Conservation (phyloP, 116 monocot species). For the Cymodocea nodosa region DNA sequence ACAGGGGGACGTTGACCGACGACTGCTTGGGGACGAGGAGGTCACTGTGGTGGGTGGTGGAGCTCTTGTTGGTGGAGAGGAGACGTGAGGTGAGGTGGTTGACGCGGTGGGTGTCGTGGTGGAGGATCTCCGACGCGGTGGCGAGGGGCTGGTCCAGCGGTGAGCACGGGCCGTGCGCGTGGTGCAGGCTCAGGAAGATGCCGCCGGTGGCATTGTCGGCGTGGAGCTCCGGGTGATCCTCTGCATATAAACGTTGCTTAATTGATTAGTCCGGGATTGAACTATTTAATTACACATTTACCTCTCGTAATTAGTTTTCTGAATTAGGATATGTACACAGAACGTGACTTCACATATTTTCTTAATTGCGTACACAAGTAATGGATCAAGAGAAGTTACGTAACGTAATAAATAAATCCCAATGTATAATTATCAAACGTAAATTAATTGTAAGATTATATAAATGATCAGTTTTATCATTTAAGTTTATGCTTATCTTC, state of each 20-base stretch:
- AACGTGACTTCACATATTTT: too few relatives aligned
- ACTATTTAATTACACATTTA: not conserved
- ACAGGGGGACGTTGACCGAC: constrained; percentile 32
- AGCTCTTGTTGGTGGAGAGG: constrained; percentile 2
- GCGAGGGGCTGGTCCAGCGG: constrained; percentile 22
- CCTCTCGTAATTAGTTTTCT: too few relatives aligned
- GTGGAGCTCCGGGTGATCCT: not conserved
- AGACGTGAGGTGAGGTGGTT: constrained; percentile 28
- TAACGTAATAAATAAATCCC: too few relatives aligned
- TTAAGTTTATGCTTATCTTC: too few relatives aligned
- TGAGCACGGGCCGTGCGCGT: constrained; percentile 45
- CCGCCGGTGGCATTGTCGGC: not conserved
- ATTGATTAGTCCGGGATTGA: not conserved
- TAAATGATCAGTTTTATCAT: too few relatives aligned
- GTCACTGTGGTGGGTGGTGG: not conserved
- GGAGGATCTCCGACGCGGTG: constrained; percentile 39
- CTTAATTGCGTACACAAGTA: too few relatives aligned
- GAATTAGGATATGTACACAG: too few relatives aligned
- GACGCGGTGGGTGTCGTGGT: constrained; percentile 45
- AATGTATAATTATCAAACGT: too few relatives aligned
- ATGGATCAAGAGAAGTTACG: too few relatives aligned
- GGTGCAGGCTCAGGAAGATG: constrained; percentile 20
- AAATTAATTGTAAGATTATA: too few relatives aligned
- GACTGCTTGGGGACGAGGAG: constrained; percentile 19
- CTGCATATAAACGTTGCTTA: not conserved